These are phyloP conservation scores for Aphanomyces cochlioides DNA, from an alignment of 352 stramenopile genomes.

Conservation along the genomic window DNA sequence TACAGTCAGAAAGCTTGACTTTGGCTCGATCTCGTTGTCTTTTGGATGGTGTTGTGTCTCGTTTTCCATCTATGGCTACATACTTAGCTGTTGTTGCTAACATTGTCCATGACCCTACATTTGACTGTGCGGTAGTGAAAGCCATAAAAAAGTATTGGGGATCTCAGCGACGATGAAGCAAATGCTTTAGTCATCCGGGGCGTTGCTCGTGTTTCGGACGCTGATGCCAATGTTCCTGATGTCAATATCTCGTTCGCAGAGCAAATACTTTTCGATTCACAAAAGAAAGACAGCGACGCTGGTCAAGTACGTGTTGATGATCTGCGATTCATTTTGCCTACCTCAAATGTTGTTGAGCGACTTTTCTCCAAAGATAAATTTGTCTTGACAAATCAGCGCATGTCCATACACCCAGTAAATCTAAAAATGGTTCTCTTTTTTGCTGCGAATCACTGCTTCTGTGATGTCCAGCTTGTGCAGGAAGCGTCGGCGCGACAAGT, in stretches of 20 bases:
- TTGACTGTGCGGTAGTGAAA: too few relatives aligned
- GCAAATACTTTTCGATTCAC: not conserved
- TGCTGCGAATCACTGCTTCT: not conserved
- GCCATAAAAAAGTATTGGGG: too few relatives aligned
- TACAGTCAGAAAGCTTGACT: too few relatives aligned
- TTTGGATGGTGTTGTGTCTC: not conserved
- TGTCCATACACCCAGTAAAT: not conserved
- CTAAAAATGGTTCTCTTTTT: not conserved
- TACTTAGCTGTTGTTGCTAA: too few relatives aligned
- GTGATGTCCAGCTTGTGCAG: not conserved
- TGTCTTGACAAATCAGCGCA: not conserved
- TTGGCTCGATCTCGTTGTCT: not conserved
- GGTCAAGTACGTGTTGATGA: not conserved
- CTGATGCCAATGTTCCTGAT: not conserved
- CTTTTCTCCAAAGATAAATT: slow-evolving; percentile 1
- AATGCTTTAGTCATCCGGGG: too few relatives aligned
- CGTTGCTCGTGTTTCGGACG: too few relatives aligned
- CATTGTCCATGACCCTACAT: too few relatives aligned
- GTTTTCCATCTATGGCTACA: too few relatives aligned
- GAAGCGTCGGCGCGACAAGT: not conserved
- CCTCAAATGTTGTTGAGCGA: not conserved
- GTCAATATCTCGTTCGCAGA: not conserved
- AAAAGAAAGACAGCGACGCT: not conserved
- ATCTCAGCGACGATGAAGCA: too few relatives aligned
- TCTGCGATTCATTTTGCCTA: not conserved